Conservation (phyloP, 2,329 filamentous ascomycete species). For the Monosporascus sp. region DNA sequence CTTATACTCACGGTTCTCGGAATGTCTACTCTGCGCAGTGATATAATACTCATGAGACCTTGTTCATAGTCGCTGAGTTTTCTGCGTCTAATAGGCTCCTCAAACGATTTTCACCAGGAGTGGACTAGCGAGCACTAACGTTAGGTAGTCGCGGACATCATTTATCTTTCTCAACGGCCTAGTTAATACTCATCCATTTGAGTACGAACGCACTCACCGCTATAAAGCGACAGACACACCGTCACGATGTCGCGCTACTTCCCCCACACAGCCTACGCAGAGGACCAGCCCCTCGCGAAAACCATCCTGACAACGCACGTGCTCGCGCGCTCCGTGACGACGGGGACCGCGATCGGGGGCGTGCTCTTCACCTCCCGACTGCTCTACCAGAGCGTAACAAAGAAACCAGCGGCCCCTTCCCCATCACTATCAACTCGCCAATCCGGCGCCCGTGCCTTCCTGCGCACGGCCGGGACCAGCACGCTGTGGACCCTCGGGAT, state of each 20-base stretch:
- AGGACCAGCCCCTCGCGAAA: slow-evolving; percentile 54
- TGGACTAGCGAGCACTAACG: too few relatives aligned
- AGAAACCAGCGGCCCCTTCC: slow-evolving; percentile 4
- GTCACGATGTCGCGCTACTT: slow-evolving; percentile 50
- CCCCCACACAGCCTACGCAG: slow-evolving; percentile 53
- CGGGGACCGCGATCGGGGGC: slow-evolving; percentile 45
- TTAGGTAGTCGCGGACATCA: too few relatives aligned
- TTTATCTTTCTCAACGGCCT: too few relatives aligned
- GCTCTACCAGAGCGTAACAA: slow-evolving; percentile 22
- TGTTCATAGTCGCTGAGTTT: too few relatives aligned
- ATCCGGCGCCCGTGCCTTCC: slow-evolving; percentile 20
- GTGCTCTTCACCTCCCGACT: slow-evolving; percentile 31
- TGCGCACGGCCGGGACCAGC: slow-evolving; percentile 42
- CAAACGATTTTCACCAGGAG: too few relatives aligned
- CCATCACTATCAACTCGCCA: slow-evolving; percentile 23
- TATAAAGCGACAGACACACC: neutral
- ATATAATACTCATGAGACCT: too few relatives aligned
- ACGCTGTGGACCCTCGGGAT: slow-evolving; percentile 40
- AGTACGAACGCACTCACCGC: neutral
- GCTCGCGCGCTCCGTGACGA: slow-evolving; percentile 49
- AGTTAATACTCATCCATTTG: too few relatives aligned
- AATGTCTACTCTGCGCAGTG: too few relatives aligned
- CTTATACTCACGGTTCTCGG: too few relatives aligned
- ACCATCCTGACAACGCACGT: slow-evolving; percentile 57
- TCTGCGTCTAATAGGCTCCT: too few relatives aligned